Evolutionary conservation across 2,329 filamentous ascomycete genomes (phyloP).

Genomic region (Hymenoscyphus repandus): DNA sequence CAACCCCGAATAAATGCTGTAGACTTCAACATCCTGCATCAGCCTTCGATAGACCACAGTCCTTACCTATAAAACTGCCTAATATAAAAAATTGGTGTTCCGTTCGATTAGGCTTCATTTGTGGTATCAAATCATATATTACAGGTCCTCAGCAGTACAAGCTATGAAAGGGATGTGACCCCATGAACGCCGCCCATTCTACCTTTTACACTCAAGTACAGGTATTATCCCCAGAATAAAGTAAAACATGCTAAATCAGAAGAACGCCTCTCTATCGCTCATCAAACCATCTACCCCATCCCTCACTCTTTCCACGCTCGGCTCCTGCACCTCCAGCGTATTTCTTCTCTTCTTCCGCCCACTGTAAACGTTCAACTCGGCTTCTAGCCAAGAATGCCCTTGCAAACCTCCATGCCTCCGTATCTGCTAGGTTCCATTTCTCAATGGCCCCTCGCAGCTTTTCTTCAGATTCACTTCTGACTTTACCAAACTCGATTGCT

Average conservation of each 20-base stretch:
- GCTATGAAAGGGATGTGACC: not conserved
- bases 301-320: conserved; percentile 22
- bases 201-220: not conserved
- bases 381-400: conserved; percentile 61
- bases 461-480: conserved; percentile 39
- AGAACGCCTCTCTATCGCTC: conserved; percentile 6
- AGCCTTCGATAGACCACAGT: not conserved
- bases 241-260: not conserved
- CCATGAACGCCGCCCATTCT: not conserved
- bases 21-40: conserved; percentile 12
- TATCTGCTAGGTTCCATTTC: conserved; percentile 66
- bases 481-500: conserved; percentile 43
- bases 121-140: not conserved
- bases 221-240: not conserved
- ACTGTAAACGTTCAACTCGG: conserved; percentile 57
- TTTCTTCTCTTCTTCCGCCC: conserved; percentile 64
- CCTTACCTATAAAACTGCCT: not conserved
- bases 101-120: not conserved
- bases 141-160: not conserved
- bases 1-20: not conserved
- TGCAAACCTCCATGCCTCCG: conserved; percentile 72
- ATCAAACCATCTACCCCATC: conserved; percentile 30
- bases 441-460: conserved; percentile 51
- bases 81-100: not conserved
- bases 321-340: conserved; percentile 57